Evolutionary conservation across 495 filamentous ascomycete genomes (phyloP), one percentile per base, ranked within the genome.

Genomic region (Penicillium macrosclerotiorum): DNA sequence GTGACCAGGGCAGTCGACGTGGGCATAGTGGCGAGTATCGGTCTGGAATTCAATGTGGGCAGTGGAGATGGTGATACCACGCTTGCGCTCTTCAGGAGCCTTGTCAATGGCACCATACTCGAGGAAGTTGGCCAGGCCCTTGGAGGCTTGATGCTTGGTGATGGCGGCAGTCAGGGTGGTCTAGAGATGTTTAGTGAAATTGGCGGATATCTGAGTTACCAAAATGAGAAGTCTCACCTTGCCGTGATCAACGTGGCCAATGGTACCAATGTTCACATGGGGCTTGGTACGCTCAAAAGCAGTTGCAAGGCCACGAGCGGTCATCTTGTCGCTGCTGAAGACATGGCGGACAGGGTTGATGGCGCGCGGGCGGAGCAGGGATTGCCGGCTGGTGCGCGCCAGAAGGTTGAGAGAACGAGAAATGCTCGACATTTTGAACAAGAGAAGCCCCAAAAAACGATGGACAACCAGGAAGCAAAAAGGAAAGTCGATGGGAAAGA

Each of bases 1-100:
- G 83, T 98, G 93, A 70, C 93, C 93, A 42, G 93, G 93, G 71
- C 93, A 98, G 81, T 98, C 93, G 75, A 98, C 93, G 81, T 98
- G 93, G 59, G 93, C 90, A 75, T 98, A 98, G 75, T 98, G 93
- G 54, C 94, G 83, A 55, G 65, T 67, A 4, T 95, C 86, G 64
- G 93, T 97, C 60, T 85, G 76, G 73, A 96, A 98, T 76, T 98
- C 93, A 72, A 98, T 95, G 75, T 98, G 93, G 51, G 93, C 89
- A 30, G 92, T 89, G 36, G 93, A 89, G 74, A 98, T 98, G 62
- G 93, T 98, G 71, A 98, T 98, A 84, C 93, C 93, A 83, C 93
- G 94, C 79, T 96, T 95, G 57, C 93, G 85, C 81, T 98, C 93
- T 72, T 98, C 93, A 40, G 93, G 93, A 32, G 93, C 93, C 76